Conservation (phyloP, 164 flowering plant species). For the Annona cherimola region DNA sequence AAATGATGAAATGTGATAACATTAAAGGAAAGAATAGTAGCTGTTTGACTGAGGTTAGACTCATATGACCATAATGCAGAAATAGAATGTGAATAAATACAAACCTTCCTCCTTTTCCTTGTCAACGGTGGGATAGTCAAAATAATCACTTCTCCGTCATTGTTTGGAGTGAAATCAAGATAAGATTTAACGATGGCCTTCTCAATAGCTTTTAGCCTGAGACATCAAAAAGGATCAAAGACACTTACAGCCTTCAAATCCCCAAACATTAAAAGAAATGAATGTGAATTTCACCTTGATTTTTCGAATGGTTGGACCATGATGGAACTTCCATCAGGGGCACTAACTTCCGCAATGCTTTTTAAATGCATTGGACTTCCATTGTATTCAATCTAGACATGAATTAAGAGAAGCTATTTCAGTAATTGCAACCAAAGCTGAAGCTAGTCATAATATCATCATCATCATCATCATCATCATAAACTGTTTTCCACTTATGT, state of each 20-base stretch:
- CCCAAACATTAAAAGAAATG: slow-evolving; percentile 1
- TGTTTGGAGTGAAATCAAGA: slow-evolving; percentile 80
- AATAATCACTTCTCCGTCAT: slow-evolving; percentile 89
- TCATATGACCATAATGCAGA: neutral
- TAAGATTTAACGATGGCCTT: slow-evolving; percentile 83
- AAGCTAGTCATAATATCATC: too few species aligned
- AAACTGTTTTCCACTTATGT: too few species aligned
- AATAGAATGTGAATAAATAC: neutral
- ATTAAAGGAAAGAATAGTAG: neutral
- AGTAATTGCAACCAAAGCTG: too few species aligned
- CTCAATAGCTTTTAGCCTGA: slow-evolving; percentile 88
- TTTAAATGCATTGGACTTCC: slow-evolving; percentile 86
- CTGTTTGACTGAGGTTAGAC: too few species aligned
- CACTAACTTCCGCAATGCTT: slow-evolving; percentile 88
- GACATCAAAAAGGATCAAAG: slow-evolving; percentile 4
- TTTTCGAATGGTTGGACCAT: slow-evolving; percentile 90
- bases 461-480: too few species aligned
- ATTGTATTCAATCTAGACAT: slow-evolving; percentile 78
- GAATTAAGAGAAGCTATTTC: too few species aligned
- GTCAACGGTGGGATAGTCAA: slow-evolving; percentile 80
- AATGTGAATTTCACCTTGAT: slow-evolving; percentile 54
- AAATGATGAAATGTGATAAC: neutral
- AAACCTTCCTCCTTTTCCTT: slow-evolving; percentile 88
- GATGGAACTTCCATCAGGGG: slow-evolving; percentile 83
- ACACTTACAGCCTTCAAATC: neutral